These are phyloP conservation scores for Aureobasidium sp. DNA, from an alignment of 2,329 filamentous ascomycete species.

Conservation along the genomic window DNA sequence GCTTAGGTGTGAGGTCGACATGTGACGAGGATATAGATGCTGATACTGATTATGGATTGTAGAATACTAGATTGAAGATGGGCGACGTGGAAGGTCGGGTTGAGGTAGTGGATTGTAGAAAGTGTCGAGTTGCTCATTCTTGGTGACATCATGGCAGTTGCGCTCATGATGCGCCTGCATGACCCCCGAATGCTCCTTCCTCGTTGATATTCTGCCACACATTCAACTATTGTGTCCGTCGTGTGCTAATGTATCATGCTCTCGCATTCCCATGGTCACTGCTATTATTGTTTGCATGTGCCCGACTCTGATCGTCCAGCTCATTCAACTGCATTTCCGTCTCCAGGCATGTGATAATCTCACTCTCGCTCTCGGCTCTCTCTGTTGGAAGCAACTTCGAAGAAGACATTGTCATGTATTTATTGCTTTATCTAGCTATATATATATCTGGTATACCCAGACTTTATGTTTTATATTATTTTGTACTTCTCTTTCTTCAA, in stretches of 20 bases:
- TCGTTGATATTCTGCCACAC: neutral
- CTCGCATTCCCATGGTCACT: neutral
- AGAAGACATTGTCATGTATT: neutral
- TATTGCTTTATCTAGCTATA: constrained; percentile 1
- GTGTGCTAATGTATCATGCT: neutral
- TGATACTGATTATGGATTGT: neutral
- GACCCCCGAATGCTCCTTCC: neutral
- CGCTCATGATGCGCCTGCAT: neutral
- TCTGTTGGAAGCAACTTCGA: neutral
- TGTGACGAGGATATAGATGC: neutral
- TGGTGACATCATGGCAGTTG: neutral
- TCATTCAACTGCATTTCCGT: neutral
- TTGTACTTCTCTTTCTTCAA: neutral
- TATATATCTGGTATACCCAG: constrained; percentile 1
- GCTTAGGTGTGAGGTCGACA: constrained; percentile 8
- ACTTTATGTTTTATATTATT: neutral
- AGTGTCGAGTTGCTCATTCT: neutral
- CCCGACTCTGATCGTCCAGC: neutral
- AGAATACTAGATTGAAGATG: neutral
- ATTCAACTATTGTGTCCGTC: neutral
- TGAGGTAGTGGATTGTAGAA: neutral
- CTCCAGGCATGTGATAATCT: neutral
- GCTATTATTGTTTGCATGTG: neutral
- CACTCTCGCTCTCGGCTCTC: neutral
- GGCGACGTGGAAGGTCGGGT: neutral